phyloP scores from a whole-genome alignment of 805 yeast species.

The Myxozyma melibiosi region DNA sequence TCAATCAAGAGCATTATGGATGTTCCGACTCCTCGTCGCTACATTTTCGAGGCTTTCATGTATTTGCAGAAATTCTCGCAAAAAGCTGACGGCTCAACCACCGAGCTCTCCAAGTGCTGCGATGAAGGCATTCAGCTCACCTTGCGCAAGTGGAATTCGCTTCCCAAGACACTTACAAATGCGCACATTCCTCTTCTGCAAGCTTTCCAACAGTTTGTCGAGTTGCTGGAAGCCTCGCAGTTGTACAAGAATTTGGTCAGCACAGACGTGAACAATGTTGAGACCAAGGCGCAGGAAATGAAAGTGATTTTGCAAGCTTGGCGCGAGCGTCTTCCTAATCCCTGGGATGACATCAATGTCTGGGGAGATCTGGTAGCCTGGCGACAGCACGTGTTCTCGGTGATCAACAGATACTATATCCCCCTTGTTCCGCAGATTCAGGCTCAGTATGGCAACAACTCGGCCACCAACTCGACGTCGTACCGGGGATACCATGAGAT shows the following conservation, averaged over 20 bases:
- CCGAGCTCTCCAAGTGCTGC: slow-evolving; percentile 80
- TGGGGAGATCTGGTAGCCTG: slow-evolving; percentile 98
- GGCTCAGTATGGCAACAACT: slow-evolving; percentile 50
- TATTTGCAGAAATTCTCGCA: slow-evolving; percentile 92
- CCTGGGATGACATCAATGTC: slow-evolving; percentile 95
- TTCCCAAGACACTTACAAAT: slow-evolving; percentile 70
- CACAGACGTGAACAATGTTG: slow-evolving; percentile 90
- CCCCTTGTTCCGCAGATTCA: slow-evolving; percentile 88
- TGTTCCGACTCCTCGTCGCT: slow-evolving; percentile 96
- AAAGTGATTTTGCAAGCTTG: slow-evolving; percentile 95
- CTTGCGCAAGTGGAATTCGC: slow-evolving; percentile 86
- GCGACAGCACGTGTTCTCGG: slow-evolving; percentile 98
- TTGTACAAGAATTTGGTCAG: slow-evolving; percentile 84
- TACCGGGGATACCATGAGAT: slow-evolving; percentile 98
- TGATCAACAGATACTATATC: slow-evolving; percentile 89
- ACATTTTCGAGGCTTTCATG: slow-evolving; percentile 90
- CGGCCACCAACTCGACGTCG: slow-evolving; percentile 84
- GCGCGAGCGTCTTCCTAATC: slow-evolving; percentile 95
- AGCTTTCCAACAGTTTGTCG: slow-evolving; percentile 95
- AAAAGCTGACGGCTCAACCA: slow-evolving; percentile 73
- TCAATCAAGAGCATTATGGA: slow-evolving; percentile 96
- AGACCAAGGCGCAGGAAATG: slow-evolving; percentile 88
- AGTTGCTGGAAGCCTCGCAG: slow-evolving; percentile 95
- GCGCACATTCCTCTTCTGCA: slow-evolving; percentile 91
- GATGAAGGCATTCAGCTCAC: slow-evolving; percentile 97